Percentiles rank a stretch among this genome's conserved stretches.
These are phyloP conservation scores for Pholiota microspora DNA, from an alignment of 768 basidiomycete genomes.

Conservation along the genomic window DNA sequence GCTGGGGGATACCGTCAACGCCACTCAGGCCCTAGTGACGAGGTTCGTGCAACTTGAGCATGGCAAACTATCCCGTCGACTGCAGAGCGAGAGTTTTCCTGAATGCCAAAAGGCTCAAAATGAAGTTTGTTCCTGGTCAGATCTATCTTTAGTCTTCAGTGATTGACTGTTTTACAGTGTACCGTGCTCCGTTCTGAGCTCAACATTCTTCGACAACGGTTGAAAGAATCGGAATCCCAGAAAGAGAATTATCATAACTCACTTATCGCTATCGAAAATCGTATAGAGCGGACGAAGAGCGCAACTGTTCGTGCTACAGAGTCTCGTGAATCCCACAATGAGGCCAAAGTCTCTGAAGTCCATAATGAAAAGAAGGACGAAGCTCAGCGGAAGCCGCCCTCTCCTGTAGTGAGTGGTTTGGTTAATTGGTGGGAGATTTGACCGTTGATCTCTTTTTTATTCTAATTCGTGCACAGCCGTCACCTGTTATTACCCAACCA, in stretches of 20 bases:
- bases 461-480: conserved; percentile 48
- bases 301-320: conserved; percentile 49
- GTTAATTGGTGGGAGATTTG: conserved; percentile 64
- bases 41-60: conserved; percentile 49
- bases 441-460: conserved; percentile 36
- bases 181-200: conserved; percentile 58
- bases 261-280: conserved; percentile 56
- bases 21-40: conserved; percentile 58
- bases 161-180: conserved; percentile 38
- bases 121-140: conserved; percentile 44
- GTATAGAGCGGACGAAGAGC: conserved; percentile 60
- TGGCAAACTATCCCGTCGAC: conserved; percentile 28
- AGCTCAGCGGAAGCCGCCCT: conserved; percentile 50
- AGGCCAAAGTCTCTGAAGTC: conserved; percentile 17
- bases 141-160: neutral
- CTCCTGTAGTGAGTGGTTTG: conserved; percentile 73
- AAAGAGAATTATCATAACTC: conserved; percentile 48
- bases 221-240: conserved; percentile 49
- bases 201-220: conserved; percentile 42
- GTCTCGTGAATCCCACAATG: conserved; percentile 26
- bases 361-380: conserved; percentile 43
- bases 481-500: conserved; percentile 24
- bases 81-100: conserved; percentile 38
- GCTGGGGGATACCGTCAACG: conserved; percentile 53
- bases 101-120: conserved; percentile 54